phyloP scores from a whole-genome alignment of 192 early-diverging fungal genomes.

The Podila epigama region DNA sequence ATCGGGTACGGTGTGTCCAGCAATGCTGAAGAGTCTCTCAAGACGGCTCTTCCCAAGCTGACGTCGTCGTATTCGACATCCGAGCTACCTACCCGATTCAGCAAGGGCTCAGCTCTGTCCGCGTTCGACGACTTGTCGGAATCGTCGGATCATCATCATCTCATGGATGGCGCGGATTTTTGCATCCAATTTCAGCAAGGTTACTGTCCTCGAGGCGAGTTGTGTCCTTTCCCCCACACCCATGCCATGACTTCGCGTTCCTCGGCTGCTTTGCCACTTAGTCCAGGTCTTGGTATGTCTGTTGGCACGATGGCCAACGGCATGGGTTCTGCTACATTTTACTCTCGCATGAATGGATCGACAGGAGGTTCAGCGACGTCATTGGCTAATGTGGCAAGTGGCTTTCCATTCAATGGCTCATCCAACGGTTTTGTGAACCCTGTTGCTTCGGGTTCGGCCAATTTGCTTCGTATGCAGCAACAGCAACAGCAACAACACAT shows the following conservation, averaged over 20 bases:
- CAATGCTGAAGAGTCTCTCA: slow-evolving; percentile 35
- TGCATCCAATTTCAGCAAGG: slow-evolving; percentile 55
- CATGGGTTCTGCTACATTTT: slow-evolving; percentile 14
- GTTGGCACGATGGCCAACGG: slow-evolving; percentile 33
- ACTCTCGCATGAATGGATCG: slow-evolving; percentile 18
- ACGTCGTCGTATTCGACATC: slow-evolving; percentile 56
- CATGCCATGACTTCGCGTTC: slow-evolving; percentile 32
- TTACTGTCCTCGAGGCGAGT: slow-evolving; percentile 58
- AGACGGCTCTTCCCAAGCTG: slow-evolving; percentile 45
- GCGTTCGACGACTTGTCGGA: slow-evolving; percentile 35
- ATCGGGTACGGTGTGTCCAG: slow-evolving; percentile 29
- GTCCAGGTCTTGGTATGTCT: slow-evolving; percentile 22
- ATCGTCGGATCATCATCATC: slow-evolving; percentile 14
- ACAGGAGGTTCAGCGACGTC: slow-evolving; percentile 18
- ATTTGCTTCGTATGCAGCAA: slow-evolving; percentile 24
- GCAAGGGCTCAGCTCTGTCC: slow-evolving; percentile 24
- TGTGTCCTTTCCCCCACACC: slow-evolving; percentile 59
- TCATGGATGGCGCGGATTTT: slow-evolving; percentile 20
- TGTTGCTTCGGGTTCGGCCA: slow-evolving; percentile 24
- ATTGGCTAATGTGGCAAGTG: slow-evolving; percentile 16
- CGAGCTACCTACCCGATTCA: slow-evolving; percentile 45
- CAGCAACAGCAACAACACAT: slow-evolving; percentile 29
- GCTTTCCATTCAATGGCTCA: slow-evolving; percentile 35
- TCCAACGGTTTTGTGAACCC: slow-evolving; percentile 26
- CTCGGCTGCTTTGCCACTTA: slow-evolving; percentile 19